Evolutionary conservation across 257 asterid species (phyloP).

Genomic region (Gentiana straminea): DNA sequence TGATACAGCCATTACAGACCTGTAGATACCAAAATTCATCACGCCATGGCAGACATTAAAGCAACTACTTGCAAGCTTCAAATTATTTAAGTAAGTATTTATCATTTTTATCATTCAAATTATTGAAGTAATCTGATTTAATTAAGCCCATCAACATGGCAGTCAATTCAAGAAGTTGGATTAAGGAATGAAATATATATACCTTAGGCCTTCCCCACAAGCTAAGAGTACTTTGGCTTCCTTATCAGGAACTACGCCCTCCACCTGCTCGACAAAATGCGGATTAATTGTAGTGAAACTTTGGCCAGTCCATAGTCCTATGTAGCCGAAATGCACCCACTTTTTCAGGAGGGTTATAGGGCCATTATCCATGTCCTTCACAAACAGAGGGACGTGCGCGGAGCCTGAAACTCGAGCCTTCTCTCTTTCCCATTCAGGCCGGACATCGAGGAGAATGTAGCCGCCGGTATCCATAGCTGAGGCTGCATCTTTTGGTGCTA

Average conservation of each 20-base stretch:
- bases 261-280: constrained; percentile 45
- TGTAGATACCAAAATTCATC: constrained; percentile 11
- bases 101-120: too few species aligned
- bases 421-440: constrained; percentile 84
- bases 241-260: constrained; percentile 46
- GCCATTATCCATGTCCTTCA: constrained; percentile 68
- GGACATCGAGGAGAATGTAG: constrained; percentile 64
- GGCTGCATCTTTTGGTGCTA: constrained; percentile 67
- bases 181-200: neutral
- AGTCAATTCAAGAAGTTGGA: too few species aligned
- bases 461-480: constrained; percentile 51
- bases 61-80: too few species aligned
- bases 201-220: constrained; percentile 94
- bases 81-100: too few species aligned
- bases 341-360: constrained; percentile 67
- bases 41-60: too few species aligned
- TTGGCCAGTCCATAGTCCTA: constrained; percentile 95
- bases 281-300: constrained; percentile 64
- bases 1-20: constrained; percentile 70
- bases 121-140: too few species aligned
- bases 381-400: constrained; percentile 72
- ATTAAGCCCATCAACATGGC: too few species aligned
- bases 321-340: constrained; percentile 94
- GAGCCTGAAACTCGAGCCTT: constrained; percentile 81
- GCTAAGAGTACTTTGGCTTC: constrained; percentile 70